These are phyloP conservation scores for Ophiostoma himal-ulmi DNA, from an alignment of 2,329 filamentous ascomycete species.

Conservation along the genomic window DNA sequence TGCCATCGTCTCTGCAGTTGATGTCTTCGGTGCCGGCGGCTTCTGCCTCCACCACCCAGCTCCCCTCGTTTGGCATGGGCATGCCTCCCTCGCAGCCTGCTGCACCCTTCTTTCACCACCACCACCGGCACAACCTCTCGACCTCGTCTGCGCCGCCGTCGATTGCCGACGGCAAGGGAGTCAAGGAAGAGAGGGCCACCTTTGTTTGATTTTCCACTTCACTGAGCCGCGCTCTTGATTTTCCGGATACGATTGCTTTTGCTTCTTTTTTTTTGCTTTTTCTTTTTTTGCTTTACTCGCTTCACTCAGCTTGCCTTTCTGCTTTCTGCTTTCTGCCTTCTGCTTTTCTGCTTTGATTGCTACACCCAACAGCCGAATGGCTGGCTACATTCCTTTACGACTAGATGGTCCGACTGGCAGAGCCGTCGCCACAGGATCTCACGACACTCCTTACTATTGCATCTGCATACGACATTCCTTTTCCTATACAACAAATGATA, in stretches of 20 bases:
- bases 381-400: constrained; percentile 25
- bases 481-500: constrained; percentile 1
- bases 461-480: not conserved
- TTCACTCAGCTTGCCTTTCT: constrained; percentile 25
- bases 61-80: constrained; percentile 34
- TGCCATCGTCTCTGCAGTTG: constrained; percentile 33
- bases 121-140: constrained; percentile 38
- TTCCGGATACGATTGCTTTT: not conserved
- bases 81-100: constrained; percentile 34
- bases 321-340: constrained; percentile 29
- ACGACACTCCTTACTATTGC: constrained; percentile 29
- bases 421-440: constrained; percentile 31
- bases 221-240: not conserved
- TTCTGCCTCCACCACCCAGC: constrained; percentile 33
- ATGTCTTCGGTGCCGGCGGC: constrained; percentile 28
- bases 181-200: constrained; percentile 19
- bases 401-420: constrained; percentile 21
- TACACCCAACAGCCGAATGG: constrained; percentile 24
- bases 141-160: constrained; percentile 34
- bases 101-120: constrained; percentile 31
- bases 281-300: constrained; percentile 19
- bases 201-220: constrained; percentile 17
- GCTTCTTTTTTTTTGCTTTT: not conserved
- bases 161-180: constrained; percentile 31
- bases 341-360: constrained; percentile 27